Evolutionary conservation across 2,329 filamentous ascomycete genomes (phyloP).

Genomic region (Eutypa lata): DNA sequence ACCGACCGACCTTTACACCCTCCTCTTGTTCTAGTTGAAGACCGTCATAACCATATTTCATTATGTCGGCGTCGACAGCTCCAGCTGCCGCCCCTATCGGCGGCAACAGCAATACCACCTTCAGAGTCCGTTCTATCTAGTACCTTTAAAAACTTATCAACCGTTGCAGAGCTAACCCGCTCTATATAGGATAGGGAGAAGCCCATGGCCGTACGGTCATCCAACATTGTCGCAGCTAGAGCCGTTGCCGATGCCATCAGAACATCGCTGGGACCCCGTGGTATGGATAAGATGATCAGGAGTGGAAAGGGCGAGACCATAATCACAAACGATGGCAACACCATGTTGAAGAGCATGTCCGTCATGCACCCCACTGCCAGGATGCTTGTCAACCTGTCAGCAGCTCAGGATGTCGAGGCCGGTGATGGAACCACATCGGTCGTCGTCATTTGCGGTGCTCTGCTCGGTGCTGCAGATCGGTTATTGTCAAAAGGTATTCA

Average conservation of each 20-base stretch:
- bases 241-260: slow-evolving; percentile 97
- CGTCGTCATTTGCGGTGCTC: slow-evolving; percentile 93
- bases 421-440: slow-evolving; percentile 98
- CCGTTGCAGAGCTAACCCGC: slow-evolving; percentile 12
- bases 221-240: slow-evolving; percentile 96
- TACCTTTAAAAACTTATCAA: too few relatives aligned
- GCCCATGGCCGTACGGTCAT: slow-evolving; percentile 92
- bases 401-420: slow-evolving; percentile 96
- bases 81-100: slow-evolving; percentile 40
- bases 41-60: slow-evolving; percentile 10
- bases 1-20: neutral
- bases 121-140: slow-evolving; percentile 45
- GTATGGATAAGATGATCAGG: slow-evolving; percentile 99
- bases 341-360: slow-evolving; percentile 98
- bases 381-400: slow-evolving; percentile 96
- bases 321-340: slow-evolving; percentile 99
- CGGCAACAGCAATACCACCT: slow-evolving; percentile 51
- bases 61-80: slow-evolving; percentile 31
- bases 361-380: slow-evolving; percentile 99
- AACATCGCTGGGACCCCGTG: slow-evolving; percentile 91
- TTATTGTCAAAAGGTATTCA: slow-evolving; percentile 92
- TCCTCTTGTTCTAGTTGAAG: neutral
- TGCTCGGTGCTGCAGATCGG: slow-evolving; percentile 89
- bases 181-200: slow-evolving; percentile 80
- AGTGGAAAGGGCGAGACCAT: slow-evolving; percentile 95